A percentile compares a stretch with the other conserved stretches of the same genome.
Evolutionary conservation across 208 protist species (phyloP).

Genomic region (Wallacemonas sp.): DNA sequence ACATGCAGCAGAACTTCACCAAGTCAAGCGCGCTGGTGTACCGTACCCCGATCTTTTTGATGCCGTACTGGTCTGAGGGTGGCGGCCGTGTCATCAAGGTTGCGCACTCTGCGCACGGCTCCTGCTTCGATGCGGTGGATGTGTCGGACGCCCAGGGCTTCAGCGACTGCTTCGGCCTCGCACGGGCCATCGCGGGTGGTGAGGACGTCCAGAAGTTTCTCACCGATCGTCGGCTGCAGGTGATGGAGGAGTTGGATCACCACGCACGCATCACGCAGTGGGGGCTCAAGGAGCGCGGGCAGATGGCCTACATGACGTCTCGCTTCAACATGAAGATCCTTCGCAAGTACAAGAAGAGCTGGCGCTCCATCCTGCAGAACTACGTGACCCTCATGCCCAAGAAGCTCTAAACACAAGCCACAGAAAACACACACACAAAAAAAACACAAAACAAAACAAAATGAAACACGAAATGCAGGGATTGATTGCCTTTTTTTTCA

Average conservation of each 20-base stretch:
- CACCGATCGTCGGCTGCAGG: constrained; percentile 80
- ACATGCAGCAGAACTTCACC: constrained; percentile 90
- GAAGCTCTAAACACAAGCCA: not conserved
- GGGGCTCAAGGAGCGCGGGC: constrained; percentile 82
- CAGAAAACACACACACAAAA: not conserved
- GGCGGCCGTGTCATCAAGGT: constrained; percentile 86
- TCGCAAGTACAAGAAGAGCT: constrained; percentile 88
- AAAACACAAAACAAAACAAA: constrained; percentile 14
- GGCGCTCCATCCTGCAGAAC: constrained; percentile 84
- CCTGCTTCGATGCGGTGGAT: constrained; percentile 88
- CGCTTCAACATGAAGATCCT: constrained; percentile 92
- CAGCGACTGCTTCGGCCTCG: constrained; percentile 90
- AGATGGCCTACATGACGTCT: constrained; percentile 86
- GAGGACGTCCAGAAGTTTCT: constrained; percentile 78
- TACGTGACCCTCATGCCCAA: constrained; percentile 89
- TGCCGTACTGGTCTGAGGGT: constrained; percentile 90
- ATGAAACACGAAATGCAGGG: not conserved
- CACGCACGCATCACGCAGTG: constrained; percentile 77
- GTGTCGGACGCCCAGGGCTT: constrained; percentile 90
- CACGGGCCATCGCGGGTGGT: constrained; percentile 67
- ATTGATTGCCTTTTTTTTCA: not conserved
- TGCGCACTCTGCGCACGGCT: constrained; percentile 84
- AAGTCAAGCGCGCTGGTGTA: constrained; percentile 82
- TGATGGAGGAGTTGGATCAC: constrained; percentile 90
- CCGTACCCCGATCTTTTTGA: constrained; percentile 81